A percentile compares a stretch with the other conserved stretches of the same genome.
Evolutionary conservation across 2,329 filamentous ascomycete species (phyloP).

Genomic region (Cercospora berteroae): DNA sequence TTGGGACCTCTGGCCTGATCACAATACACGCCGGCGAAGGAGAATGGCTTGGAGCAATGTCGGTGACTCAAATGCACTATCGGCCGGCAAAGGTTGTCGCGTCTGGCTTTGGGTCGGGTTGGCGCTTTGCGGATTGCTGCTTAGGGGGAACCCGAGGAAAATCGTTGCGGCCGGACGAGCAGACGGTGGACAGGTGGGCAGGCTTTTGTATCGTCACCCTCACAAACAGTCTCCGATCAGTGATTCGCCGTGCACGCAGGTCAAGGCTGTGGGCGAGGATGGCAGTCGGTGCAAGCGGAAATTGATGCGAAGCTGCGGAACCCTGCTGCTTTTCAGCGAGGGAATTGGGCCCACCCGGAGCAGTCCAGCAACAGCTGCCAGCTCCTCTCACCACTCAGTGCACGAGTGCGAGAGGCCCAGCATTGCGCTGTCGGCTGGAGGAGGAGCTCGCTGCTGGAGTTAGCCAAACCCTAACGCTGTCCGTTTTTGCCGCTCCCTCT

Average conservation of each 20-base stretch:
- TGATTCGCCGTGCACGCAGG: background rate
- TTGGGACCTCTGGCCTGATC: background rate
- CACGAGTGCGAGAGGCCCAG: background rate
- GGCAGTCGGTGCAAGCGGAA: background rate
- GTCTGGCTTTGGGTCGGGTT: conserved; percentile 9
- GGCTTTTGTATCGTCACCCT: background rate
- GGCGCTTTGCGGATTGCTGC: conserved; percentile 16
- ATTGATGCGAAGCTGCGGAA: background rate
- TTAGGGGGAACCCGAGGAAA: conserved; percentile 2
- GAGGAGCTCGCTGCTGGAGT: background rate
- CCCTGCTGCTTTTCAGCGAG: background rate
- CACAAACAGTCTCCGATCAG: background rate
- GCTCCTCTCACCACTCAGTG: background rate
- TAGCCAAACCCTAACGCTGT: background rate
- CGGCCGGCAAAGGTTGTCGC: conserved; percentile 4
- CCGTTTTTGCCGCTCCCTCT: background rate
- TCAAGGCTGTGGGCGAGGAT: background rate
- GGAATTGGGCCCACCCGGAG: background rate
- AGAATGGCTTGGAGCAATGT: background rate
- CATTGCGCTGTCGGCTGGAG: background rate
- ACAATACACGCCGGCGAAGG: background rate
- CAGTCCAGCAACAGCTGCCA: background rate
- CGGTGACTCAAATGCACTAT: background rate
- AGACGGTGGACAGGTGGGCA: background rate
- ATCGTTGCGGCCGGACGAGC: background rate